Base-by-base conservation (phyloP, 208 protist species). In the Trypanosoma mega region DNA sequence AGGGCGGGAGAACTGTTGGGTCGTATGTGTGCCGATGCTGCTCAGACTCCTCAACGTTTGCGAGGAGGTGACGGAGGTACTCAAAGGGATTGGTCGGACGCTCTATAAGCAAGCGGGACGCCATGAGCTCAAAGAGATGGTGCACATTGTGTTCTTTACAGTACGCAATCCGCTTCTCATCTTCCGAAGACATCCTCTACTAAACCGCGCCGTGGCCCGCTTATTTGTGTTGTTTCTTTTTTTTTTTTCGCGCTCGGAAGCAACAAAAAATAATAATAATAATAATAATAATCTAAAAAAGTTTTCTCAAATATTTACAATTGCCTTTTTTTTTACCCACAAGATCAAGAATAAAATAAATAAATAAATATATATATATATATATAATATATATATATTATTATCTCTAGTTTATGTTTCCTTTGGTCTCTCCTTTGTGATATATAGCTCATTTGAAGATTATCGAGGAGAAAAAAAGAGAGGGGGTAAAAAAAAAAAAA, bases 61-160 rank as follows among this genome's bases (percentile, higher is more conserved):
- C 14, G 6, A 97, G 67, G 37, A 95, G 64, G 1, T 78, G 52
- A 26, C 84, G 81, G 30, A 97, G 75, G 58, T 95, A 97, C 18
- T 73, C 71, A 63, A 95, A 93, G 2, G 84, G 85, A 58, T 97
- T 92, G 51, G 85, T 81, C 2, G 92, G 92, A 9, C 90, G 77
- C 12, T 92, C 87, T 26, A 91, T 45, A n/a, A 97, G 61, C 47
- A 97, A 63, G 44, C 84, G 88, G 14, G 85, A 90, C 26, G 92
- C 92, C 41, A 97, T 73, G 3, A 93, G 76, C 70, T 97, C 92
- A 64, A 97, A 92, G 31, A 97, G 68, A 66, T 94, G 88, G 60
- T 97, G 92, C 6, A 97, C 86, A 52, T 97, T 92, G 72, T 94
- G 84, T 63, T 78, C 3, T 55, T 87, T 90, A 64, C 88, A 92